Evolutionary conservation across 1,139 yeast genomes (phyloP).

Genomic region (Lodderomyces pseudojiufengensis): DNA sequence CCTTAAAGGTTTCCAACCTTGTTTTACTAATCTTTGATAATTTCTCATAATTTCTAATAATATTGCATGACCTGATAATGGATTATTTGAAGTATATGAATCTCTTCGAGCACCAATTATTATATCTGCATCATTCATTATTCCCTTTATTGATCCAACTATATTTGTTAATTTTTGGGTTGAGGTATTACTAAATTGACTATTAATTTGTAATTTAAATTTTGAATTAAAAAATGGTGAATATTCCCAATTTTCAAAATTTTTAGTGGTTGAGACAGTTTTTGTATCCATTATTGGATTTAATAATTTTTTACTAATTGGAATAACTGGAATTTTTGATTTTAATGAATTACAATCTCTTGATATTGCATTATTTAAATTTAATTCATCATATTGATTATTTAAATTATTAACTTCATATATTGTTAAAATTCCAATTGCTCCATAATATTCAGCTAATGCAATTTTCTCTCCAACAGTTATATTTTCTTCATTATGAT

Average conservation of each 20-base stretch:
- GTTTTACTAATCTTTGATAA: constrained; percentile 26
- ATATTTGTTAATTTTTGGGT: constrained; percentile 28
- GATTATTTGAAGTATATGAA: constrained; percentile 35
- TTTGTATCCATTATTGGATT: constrained; percentile 33
- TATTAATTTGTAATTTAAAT: constrained; percentile 19
- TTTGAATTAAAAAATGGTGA: constrained; percentile 17
- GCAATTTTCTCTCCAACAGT: constrained; percentile 25
- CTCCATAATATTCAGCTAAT: constrained; percentile 29
- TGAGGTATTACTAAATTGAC: constrained; percentile 15
- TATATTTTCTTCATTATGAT: constrained; percentile 12
- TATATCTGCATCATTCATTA: constrained; percentile 40
- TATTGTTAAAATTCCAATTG: constrained; percentile 28
- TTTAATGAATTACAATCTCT: constrained; percentile 10
- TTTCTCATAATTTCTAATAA: constrained; percentile 41
- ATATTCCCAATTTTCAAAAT: constrained; percentile 26
- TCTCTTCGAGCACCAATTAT: constrained; percentile 44
- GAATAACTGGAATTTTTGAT: constrained; percentile 31
- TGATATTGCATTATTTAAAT: constrained; percentile 9
- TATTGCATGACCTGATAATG: constrained; percentile 40
- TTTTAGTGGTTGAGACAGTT: constrained; percentile 7
- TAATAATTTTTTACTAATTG: constrained; percentile 31
- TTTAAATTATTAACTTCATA: constrained; percentile 8
- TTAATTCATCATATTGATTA: constrained; percentile 6
- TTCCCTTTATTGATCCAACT: constrained; percentile 36
- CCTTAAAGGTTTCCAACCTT: constrained; percentile 47